Evolutionary conservation across 805 yeast genomes (phyloP).

Genomic region (Scheffersomyces ergatensis): DNA sequence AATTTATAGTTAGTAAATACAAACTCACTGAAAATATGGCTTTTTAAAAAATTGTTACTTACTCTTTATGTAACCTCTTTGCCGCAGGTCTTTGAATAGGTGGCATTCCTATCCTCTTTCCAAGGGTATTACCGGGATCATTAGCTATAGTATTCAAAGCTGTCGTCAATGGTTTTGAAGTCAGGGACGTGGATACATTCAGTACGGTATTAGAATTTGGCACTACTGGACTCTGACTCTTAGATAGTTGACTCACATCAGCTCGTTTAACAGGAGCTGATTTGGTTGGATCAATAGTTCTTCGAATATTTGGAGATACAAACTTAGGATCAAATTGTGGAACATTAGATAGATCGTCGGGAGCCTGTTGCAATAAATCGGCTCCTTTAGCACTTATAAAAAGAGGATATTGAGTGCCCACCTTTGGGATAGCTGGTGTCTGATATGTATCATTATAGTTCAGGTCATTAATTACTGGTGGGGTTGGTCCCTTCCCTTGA

Average conservation of each 20-base stretch:
- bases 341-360: constrained; percentile 44
- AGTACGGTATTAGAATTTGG: not conserved
- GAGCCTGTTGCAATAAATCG: constrained; percentile 45
- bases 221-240: not conserved
- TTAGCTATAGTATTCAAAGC: not conserved
- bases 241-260: constrained; percentile 6
- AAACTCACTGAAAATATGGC: not conserved
- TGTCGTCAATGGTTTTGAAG: not conserved
- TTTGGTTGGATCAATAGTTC: constrained; percentile 63
- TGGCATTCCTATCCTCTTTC: constrained; percentile 35
- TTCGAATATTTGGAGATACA: constrained; percentile 48
- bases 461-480: not conserved
- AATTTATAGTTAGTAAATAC: not conserved
- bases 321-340: constrained; percentile 53
- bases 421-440: not conserved
- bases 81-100: constrained; percentile 20
- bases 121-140: constrained; percentile 8
- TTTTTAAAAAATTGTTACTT: constrained; percentile 4
- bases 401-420: constrained; percentile 12
- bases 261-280: constrained; percentile 60
- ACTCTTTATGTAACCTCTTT: constrained; percentile 15
- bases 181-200: no score
- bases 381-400: constrained; percentile 71
- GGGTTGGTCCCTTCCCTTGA: not conserved
- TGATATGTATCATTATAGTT: not conserved